Evolutionary conservation across 495 filamentous ascomycete genomes (phyloP).

Genomic region (Peziza echinospora): DNA sequence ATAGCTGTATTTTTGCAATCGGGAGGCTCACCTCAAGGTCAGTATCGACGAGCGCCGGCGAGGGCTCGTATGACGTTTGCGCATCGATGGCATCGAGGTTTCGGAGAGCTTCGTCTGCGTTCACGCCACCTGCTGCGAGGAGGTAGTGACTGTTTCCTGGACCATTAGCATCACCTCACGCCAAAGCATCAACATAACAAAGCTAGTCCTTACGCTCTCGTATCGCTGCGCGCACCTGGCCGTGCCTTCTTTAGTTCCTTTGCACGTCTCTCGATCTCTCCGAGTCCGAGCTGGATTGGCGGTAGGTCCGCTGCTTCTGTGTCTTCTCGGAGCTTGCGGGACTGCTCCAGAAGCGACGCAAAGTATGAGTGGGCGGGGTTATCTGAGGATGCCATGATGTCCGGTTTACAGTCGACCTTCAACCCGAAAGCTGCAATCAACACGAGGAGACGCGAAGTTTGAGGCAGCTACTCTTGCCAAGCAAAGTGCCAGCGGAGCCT

Average conservation of each 20-base stretch:
- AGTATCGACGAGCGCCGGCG: constrained; percentile 17
- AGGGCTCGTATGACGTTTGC: constrained; percentile 16
- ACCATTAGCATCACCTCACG: no score
- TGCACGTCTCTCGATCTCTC: constrained; percentile 18
- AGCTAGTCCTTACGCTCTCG: constrained; percentile 19
- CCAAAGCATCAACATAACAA: no score
- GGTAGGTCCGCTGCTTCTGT: constrained; percentile 17
- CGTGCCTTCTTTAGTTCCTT: constrained; percentile 16
- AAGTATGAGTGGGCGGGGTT: constrained; percentile 11
- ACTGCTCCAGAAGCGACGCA: constrained; percentile 19
- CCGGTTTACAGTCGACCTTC: not conserved
- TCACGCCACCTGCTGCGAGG: constrained; percentile 16
- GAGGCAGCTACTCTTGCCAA: not conserved
- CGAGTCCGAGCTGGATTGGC: constrained; percentile 19
- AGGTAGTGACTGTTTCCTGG: constrained; percentile 20
- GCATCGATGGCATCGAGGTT: constrained; percentile 19
- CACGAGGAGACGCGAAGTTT: not conserved
- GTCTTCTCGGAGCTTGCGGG: constrained; percentile 19
- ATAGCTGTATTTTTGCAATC: not conserved
- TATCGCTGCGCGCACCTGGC: constrained; percentile 12
- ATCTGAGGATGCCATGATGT: constrained; percentile 13
- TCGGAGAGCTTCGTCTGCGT: constrained; percentile 18
- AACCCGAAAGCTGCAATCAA: not conserved
- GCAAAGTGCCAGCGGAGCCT: no score
- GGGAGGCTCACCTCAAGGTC: constrained; percentile 14